Conservation (phyloP, 305 asterid species). For the Rubia tinctorum region DNA sequence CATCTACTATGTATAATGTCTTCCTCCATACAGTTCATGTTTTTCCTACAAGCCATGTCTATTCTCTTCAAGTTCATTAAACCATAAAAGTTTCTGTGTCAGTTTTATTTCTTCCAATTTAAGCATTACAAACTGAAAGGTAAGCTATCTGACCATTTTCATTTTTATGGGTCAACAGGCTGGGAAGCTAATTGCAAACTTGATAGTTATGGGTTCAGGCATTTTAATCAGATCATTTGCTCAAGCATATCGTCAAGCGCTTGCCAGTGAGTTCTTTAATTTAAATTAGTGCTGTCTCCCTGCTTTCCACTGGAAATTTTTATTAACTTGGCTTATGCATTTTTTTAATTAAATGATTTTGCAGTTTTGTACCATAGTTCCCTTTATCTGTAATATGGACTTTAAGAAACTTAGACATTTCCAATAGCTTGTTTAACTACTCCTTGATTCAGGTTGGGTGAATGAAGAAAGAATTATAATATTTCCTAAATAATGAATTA, state of each 20-base stretch:
- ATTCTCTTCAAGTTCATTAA: not conserved
- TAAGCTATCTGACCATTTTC: not conserved
- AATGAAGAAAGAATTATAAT: not conserved
- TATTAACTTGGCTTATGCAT: not conserved
- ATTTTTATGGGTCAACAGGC: conserved; percentile 45
- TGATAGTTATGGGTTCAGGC: conserved; percentile 74
- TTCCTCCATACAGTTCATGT: not conserved
- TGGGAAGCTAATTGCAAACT: conserved; percentile 62
- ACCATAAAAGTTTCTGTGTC: not conserved
- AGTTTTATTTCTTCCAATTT: not conserved
- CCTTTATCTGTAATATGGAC: not conserved
- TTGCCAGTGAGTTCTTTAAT: conserved; percentile 54
- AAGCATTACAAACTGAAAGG: not conserved
- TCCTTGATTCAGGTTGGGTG: not conserved
- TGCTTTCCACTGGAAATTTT: not conserved
- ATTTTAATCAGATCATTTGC: conserved; percentile 67
- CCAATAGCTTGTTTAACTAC: not conserved
- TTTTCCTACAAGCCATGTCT: not conserved
- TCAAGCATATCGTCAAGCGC: conserved; percentile 93
- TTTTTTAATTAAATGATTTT: not conserved
- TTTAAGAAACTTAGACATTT: not conserved
- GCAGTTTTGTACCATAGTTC: not conserved
- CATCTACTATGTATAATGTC: not conserved
- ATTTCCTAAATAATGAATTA: not conserved
- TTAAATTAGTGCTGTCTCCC: not conserved